Percentiles rank a stretch among this genome's conserved stretches.
Conservation (phyloP, 1,284 basidiomycete genomes). For the Malassezia equina region DNA sequence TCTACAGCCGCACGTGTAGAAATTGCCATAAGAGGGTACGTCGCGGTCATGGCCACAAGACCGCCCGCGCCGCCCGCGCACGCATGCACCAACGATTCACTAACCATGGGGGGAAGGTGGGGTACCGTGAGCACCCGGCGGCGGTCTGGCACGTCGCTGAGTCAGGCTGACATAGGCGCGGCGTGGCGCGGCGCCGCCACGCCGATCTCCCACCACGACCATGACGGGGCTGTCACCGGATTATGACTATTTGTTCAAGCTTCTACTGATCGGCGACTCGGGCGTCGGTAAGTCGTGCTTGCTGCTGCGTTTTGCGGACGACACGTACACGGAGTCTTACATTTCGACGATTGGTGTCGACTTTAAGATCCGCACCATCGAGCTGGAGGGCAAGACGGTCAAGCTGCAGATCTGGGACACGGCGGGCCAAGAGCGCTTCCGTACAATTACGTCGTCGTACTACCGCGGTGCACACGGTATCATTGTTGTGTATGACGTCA, state of each 20-base stretch:
- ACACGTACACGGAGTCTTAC: slow-evolving; percentile 52
- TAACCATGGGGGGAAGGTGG: slow-evolving; percentile 14
- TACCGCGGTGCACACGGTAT: slow-evolving; percentile 89
- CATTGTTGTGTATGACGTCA: slow-evolving; percentile 98
- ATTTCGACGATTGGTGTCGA: slow-evolving; percentile 58
- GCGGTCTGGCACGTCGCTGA: slow-evolving; percentile 1
- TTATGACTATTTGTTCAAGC: slow-evolving; percentile 48
- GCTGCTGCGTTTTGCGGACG: slow-evolving; percentile 51
- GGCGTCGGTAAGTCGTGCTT: slow-evolving; percentile 76
- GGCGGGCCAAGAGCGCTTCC: slow-evolving; percentile 48
- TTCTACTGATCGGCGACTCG: slow-evolving; percentile 60
- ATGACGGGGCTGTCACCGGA: slow-evolving; percentile 42
- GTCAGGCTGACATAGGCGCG: slow-evolving; percentile 3
- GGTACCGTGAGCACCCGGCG: not conserved
- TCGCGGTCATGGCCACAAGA: slow-evolving; percentile 53
- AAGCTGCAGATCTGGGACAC: slow-evolving; percentile 82
- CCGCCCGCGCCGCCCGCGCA: slow-evolving; percentile 82
- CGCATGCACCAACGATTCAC: slow-evolving; percentile 77
- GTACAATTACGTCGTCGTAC: slow-evolving; percentile 81
- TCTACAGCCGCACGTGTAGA: slow-evolving; percentile 88
- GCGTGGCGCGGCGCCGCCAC: not conserved
- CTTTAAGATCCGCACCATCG: slow-evolving; percentile 99
- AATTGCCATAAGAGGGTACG: slow-evolving; percentile 70
- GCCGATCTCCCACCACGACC: slow-evolving; percentile 1
- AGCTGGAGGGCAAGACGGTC: slow-evolving; percentile 97